phyloP scores from a whole-genome alignment of 495 filamentous ascomycete species.

The Podospora comata region DNA sequence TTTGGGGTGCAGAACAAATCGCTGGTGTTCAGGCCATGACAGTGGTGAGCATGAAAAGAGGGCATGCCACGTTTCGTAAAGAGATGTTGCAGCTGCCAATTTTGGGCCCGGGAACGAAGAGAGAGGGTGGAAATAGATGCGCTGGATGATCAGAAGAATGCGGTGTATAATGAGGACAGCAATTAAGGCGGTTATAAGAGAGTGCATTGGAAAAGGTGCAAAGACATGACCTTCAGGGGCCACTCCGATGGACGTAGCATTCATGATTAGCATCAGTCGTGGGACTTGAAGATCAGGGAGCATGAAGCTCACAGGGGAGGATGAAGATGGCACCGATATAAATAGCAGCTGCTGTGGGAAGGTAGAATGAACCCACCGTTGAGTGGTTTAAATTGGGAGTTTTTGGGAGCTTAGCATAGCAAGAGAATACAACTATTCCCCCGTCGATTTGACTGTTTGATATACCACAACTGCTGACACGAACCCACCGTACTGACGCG shows the following conservation, averaged over 20 bases:
- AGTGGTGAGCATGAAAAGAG: conserved; percentile 7
- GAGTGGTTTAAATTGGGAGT: too few species aligned
- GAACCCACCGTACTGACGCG: too few species aligned
- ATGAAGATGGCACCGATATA: too few species aligned
- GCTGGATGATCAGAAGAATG: conserved; percentile 33
- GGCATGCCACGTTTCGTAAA: conserved; percentile 53
- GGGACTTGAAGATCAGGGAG: neutral
- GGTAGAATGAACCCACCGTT: too few species aligned
- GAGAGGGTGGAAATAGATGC: conserved; percentile 46
- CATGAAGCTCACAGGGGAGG: neutral
- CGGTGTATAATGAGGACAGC: neutral
- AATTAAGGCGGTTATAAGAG: neutral
- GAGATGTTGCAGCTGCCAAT: conserved; percentile 46
- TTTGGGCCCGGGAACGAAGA: conserved; percentile 49
- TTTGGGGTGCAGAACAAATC: neutral
- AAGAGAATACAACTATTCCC: too few species aligned
- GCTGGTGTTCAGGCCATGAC: neutral
- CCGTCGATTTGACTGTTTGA: too few species aligned
- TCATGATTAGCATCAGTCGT: neutral
- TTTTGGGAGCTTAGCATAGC: too few species aligned
- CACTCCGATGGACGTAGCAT: neutral
- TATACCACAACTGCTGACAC: too few species aligned
- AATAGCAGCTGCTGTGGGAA: too few species aligned
- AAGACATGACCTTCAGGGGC: neutral
- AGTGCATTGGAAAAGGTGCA: neutral